Evolutionary conservation across 345 rosid species (phyloP).

Genomic region (Linum trigynum): DNA sequence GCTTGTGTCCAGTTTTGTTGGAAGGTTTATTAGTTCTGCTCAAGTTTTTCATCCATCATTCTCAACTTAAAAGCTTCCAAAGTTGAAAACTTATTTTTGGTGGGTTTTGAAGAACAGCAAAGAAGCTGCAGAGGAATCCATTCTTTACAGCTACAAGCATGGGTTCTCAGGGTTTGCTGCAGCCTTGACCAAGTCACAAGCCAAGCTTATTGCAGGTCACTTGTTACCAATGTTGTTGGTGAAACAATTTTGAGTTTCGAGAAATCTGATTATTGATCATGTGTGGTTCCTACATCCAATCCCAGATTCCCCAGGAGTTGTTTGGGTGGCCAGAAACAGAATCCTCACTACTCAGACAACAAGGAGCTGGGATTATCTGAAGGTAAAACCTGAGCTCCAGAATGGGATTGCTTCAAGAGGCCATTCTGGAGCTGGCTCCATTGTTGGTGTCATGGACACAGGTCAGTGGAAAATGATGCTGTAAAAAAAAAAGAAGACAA

Average conservation of each 20-base stretch:
- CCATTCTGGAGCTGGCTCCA: slow-evolving; percentile 34
- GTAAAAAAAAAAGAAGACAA: not conserved
- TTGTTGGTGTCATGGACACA: slow-evolving; percentile 48
- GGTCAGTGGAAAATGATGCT: slow-evolving; percentile 17
- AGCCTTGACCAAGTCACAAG: slow-evolving; percentile 33
- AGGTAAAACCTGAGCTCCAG: slow-evolving; percentile 18
- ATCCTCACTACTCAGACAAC: slow-evolving; percentile 39
- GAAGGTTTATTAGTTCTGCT: slow-evolving; percentile 27
- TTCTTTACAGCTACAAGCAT: slow-evolving; percentile 52
- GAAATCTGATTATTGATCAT: slow-evolving; percentile 5
- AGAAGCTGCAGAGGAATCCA: slow-evolving; percentile 38
- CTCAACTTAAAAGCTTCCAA: too few relatives aligned
- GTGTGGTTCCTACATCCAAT: not conserved
- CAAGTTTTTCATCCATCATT: too few relatives aligned
- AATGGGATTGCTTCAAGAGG: slow-evolving; percentile 36
- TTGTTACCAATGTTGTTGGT: slow-evolving; percentile 27
- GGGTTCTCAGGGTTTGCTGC: slow-evolving; percentile 57
- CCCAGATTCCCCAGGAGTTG: slow-evolving; percentile 41
- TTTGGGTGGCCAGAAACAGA: slow-evolving; percentile 29
- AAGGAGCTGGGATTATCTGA: slow-evolving; percentile 55
- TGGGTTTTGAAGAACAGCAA: slow-evolving; percentile 27
- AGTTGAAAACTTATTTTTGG: not conserved
- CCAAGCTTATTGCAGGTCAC: slow-evolving; percentile 45
- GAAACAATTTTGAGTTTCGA: slow-evolving; percentile 11
- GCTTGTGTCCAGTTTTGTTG: slow-evolving; percentile 39